Base-by-base conservation (phyloP, 1,139 yeast species). In the Blastobotrys malaysiensis region DNA sequence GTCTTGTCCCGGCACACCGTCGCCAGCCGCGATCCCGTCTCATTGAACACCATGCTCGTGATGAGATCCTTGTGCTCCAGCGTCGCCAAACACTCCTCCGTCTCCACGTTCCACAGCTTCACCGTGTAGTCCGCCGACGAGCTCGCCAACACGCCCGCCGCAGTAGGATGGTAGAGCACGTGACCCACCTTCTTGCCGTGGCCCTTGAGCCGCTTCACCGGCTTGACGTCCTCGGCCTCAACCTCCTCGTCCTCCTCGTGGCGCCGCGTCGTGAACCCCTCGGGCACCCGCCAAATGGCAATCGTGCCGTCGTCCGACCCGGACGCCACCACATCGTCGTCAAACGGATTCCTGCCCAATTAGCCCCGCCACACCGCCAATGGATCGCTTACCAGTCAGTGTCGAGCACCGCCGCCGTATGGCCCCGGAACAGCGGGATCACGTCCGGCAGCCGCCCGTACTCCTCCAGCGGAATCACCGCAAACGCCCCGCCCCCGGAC, bases 401-500 rank as follows among this genome's bases (percentile, higher is more conserved):
- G 69, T 93, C 99, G 64, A 91, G 78, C 22, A 93, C 97, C 6
- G 96, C 86, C 9, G 96, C 97, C 51, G 93, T 87, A 70, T 93
- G 98, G 18, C 99, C 99, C 65, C 97, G 82, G 71, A 91, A 93
- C 63, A 93, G 78, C 1, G 98, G 93, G 49, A 90, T 93, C 57
- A 86, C 82, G 65, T 93, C 99, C 5, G 97, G 98, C 9, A 93
- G 84, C 70, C 90, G 93, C n/a, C 98, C 98, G 18, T 82, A 85
- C 70, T 91, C 97, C 9, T 70, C 67, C 27, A 88, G 75, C 1
- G 99, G 99, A 55, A 93, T 83, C 14, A 93, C 86, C 0, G 96
- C 97, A 76, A 93, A 91, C 0, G 98, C 95, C 53, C 99, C 99
- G 59, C 98, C 98, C 47, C 98, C 98, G 6, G 95, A 86, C 19